Base-by-base conservation (phyloP, 176 grass and related monocot genomes). In the Oropetium thomaeum region DNA sequence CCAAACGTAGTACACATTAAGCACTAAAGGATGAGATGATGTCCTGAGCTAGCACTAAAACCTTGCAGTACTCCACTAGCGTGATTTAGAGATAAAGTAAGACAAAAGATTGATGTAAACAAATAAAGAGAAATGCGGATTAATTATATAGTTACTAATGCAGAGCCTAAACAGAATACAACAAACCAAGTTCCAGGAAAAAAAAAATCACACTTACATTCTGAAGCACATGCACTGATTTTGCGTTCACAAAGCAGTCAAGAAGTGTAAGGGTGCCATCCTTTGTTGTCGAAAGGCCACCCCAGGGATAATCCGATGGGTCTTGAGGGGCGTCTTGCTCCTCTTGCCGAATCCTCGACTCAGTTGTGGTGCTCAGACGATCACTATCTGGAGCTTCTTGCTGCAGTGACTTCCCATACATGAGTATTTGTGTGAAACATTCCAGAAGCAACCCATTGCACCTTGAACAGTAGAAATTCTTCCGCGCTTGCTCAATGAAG, bases 391-490 rank as follows among this genome's bases (percentile, higher is more conserved):
- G 63, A 71, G 41, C 75, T 80, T 88, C 90, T 42, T 84, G 76
- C 52, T 86, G 90, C 83, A 90, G 58, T 63, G 93, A 86, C 73
- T 93, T 94, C 20, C 85, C 88, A 69, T 86, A 86, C 49, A 85
- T 83, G 43, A 94, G 75, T 39, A 94, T 86, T 73, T 94, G 92
- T 61, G 82, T 77, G 86, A 97, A 97, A 68, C 86, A 87, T 69
- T 97, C 90, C 77, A 97, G 66, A 69, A 97, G 90, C 67, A 97
- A 54, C 14, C 93, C 93, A 74, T 97, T 97, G 80, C 93, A 97
- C 60, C 93, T 88, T 75, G 93, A 97, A 52, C 93, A 97, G 66
- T 97, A 97, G 33, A 93, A 91, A 79, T 93, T 97, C 74, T 90
- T 97, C 43, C 90, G 81, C 72, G 83, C 88, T 85, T 97, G 93